These are phyloP conservation scores for Epithemia pelagica DNA, from an alignment of 108 stramenopile genomes.

Conservation along the genomic window DNA sequence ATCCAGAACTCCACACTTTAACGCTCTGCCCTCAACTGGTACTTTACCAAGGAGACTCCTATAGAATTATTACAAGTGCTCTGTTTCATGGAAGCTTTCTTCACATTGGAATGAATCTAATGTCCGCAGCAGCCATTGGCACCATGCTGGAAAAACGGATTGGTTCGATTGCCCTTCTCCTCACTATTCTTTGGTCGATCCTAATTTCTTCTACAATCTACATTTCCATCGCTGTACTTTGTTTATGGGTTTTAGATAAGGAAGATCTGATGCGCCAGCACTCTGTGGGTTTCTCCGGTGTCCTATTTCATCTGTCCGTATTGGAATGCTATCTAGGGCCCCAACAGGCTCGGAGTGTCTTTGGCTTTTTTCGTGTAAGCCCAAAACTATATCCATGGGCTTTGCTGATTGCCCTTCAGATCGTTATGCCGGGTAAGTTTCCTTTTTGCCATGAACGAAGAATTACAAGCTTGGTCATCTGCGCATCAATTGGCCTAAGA, in stretches of 20 bases:
- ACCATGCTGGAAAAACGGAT: constrained; percentile 51
- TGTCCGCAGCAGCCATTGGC: constrained; percentile 62
- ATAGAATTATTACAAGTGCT: constrained; percentile 64
- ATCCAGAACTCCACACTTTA: constrained; percentile 38
- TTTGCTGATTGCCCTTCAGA: constrained; percentile 54
- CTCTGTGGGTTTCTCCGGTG: constrained; percentile 73
- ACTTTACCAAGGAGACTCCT: constrained; percentile 48
- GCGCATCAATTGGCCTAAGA: neutral
- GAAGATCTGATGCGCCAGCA: constrained; percentile 54
- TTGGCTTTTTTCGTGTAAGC: constrained; percentile 65
- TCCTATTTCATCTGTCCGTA: constrained; percentile 77
- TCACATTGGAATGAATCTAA: constrained; percentile 91
- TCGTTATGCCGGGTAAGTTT: constrained; percentile 73
- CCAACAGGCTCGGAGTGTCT: constrained; percentile 43
- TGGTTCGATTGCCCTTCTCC: constrained; percentile 48
- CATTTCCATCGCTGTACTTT: constrained; percentile 37
- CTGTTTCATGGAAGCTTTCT: constrained; percentile 80
- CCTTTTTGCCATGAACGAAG: constrained; percentile 26
- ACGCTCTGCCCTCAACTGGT: constrained; percentile 66
- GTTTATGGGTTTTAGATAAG: constrained; percentile 31
- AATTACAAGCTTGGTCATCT: neutral
- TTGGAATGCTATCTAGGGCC: constrained; percentile 52
- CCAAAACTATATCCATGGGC: constrained; percentile 74
- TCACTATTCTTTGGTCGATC: constrained; percentile 56
- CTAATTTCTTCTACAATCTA: constrained; percentile 52